Base-by-base conservation (phyloP, 192 early-diverging fungal species). In the Backusella psychrophila region DNA sequence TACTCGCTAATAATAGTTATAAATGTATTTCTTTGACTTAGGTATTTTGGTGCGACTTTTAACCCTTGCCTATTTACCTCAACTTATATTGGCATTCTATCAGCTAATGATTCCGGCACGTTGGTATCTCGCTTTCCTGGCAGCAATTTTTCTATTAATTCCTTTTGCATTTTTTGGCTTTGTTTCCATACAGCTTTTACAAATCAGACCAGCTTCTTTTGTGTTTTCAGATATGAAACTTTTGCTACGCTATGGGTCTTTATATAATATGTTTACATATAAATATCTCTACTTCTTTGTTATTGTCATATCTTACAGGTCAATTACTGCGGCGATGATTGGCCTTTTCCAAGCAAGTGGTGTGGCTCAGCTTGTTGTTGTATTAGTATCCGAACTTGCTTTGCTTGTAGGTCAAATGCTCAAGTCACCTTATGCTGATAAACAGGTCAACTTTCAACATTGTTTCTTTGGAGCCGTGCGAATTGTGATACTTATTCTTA, bases 191-290 rank as follows among this genome's bases (percentile, higher is more conserved):
- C 72, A 75, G 39, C 77, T 86, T 12, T 76, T 85, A 9, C 78
- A 73, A 8, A 80, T 83, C 23, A 79, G 79, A 1, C 72, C 79
- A 31, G 63, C 71, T 19, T 72, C 78, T 7, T 46, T 80, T 3
- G 67, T 85, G 8, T 84, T 80, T 65, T 77, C 81, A 9, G 84
- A 87, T 44, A 71, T 81, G 11, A 77, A 72, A 6, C 72, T 81
- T 12, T 52, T 87, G 4, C 77, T 85, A 35, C 81, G 82, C 11
- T 86, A 82, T 31, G 86, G 86, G 9, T 72, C 84, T 12, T 46
- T 87, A 8, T 87, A 87, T 72, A 87, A 84, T 74, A 82, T 80
- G n/a, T 76, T 84, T 39, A 77, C 79, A 14, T 81, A 74, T 29
- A 46, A 78, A 39, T 49, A 52, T n/a, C 56, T 74, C n/a, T 66